Percentiles rank a stretch among this genome's conserved stretches.
phyloP scores from a whole-genome alignment of 164 flowering plant genomes.

The Magnolia kwangsiensis region DNA sequence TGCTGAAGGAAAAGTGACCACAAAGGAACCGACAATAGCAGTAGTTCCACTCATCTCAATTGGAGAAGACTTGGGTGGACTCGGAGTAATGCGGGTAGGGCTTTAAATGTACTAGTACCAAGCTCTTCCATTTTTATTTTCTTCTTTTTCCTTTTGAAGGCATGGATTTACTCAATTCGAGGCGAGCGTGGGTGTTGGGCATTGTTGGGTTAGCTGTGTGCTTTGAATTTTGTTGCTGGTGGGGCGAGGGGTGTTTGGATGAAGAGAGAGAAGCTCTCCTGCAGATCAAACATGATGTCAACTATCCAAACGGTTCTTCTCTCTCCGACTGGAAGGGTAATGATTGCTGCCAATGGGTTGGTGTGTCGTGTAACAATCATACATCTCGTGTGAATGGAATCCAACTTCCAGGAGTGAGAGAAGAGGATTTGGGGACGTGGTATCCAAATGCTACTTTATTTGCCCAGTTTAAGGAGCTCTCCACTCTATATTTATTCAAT shows the following conservation, averaged over 20 bases:
- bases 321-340: background rate
- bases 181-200: too few species aligned
- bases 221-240: background rate
- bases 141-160: too few species aligned
- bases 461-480: background rate
- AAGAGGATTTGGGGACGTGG: background rate
- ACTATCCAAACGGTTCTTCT: background rate
- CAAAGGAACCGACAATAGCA: too few species aligned
- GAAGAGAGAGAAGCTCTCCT: conserved; percentile 1
- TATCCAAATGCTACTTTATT: conserved; percentile 2
- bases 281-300: background rate
- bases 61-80: too few species aligned
- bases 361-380: background rate
- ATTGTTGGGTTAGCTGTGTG: too few species aligned
- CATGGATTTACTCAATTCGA: too few species aligned
- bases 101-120: too few species aligned
- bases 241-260: conserved; percentile 6
- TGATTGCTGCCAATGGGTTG: background rate
- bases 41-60: too few species aligned
- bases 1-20: too few species aligned
- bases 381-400: background rate
- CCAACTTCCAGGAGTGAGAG: background rate
- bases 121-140: too few species aligned
- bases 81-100: too few species aligned
- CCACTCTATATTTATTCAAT: background rate